phyloP scores from a whole-genome alignment of 2,329 filamentous ascomycete species.

The Fusarium protoensiforme region DNA sequence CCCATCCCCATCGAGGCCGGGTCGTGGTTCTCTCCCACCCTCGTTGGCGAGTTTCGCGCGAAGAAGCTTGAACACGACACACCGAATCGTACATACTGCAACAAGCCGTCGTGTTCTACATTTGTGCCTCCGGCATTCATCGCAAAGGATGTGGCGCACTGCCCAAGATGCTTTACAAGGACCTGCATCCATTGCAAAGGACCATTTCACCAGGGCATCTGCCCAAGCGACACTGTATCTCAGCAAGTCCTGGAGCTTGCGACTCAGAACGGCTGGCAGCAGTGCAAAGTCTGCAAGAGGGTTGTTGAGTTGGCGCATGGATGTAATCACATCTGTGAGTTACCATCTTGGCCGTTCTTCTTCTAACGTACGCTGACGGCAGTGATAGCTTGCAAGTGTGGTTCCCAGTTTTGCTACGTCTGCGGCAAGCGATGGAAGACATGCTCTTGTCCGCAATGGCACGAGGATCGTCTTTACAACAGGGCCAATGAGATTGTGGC shows the following conservation, averaged over 20 bases:
- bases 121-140: constrained; percentile 57
- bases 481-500: constrained; percentile 49
- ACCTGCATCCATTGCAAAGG: constrained; percentile 66
- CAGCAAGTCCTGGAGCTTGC: constrained; percentile 56
- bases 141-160: constrained; percentile 50
- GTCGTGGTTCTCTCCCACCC: constrained; percentile 48
- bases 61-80: constrained; percentile 63
- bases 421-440: constrained; percentile 57
- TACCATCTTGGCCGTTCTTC: not conserved
- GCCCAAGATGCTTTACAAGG: constrained; percentile 51
- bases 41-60: constrained; percentile 51
- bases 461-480: constrained; percentile 46
- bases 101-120: constrained; percentile 52
- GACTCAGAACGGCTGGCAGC: constrained; percentile 58
- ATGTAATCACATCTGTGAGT: constrained; percentile 69
- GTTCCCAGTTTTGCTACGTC: constrained; percentile 60
- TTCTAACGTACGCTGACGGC: not conserved
- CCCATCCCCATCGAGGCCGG: constrained; percentile 50
- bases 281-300: constrained; percentile 56
- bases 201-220: constrained; percentile 57
- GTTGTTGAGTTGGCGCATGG: constrained; percentile 62
- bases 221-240: constrained; percentile 54
- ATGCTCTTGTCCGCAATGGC: constrained; percentile 52
- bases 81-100: constrained; percentile 62
- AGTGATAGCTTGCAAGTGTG: constrained; percentile 56